These are phyloP conservation scores for Neolentinus lepideus DNA, from an alignment of 1,284 basidiomycete species.

Conservation along the genomic window DNA sequence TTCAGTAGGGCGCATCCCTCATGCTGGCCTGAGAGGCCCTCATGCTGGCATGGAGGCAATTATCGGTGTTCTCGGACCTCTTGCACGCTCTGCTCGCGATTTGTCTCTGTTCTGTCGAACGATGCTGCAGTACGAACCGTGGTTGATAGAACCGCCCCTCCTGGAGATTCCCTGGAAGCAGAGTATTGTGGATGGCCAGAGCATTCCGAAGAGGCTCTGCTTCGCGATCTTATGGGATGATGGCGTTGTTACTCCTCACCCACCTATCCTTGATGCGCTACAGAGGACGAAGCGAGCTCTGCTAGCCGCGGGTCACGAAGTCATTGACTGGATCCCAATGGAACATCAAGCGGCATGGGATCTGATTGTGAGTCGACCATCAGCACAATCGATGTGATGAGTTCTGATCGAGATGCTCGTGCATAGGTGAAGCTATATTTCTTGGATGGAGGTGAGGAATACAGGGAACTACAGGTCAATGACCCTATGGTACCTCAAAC, in stretches of 20 bases:
- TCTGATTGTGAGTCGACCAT: constrained; percentile 32
- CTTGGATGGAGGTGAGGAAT: constrained; percentile 42
- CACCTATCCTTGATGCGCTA: constrained; percentile 43
- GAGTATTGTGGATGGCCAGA: constrained; percentile 28
- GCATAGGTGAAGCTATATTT: constrained; percentile 38
- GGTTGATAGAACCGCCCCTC: constrained; percentile 45
- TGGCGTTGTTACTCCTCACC: constrained; percentile 45
- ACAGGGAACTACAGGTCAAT: constrained; percentile 28
- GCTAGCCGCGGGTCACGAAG: constrained; percentile 44
- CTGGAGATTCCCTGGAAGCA: constrained; percentile 48
- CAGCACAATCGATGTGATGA: constrained; percentile 1
- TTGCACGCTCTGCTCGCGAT: constrained; percentile 45
- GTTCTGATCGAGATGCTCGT: constrained; percentile 8
- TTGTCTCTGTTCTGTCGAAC: constrained; percentile 44
- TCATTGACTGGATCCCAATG: constrained; percentile 40
- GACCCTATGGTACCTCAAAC: constrained; percentile 36
- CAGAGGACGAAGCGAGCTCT: constrained; percentile 34
- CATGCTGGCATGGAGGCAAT: constrained; percentile 51
- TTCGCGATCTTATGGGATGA: constrained; percentile 51
- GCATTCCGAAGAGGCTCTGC: constrained; percentile 35
- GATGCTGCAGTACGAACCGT: constrained; percentile 44
- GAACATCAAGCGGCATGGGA: constrained; percentile 41
- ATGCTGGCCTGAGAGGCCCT: constrained; percentile 41
- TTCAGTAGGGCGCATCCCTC: constrained; percentile 41
- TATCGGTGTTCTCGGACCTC: constrained; percentile 43